These are phyloP conservation scores for Citrus reticulata DNA, from an alignment of 345 rosid genomes.

Conservation along the genomic window DNA sequence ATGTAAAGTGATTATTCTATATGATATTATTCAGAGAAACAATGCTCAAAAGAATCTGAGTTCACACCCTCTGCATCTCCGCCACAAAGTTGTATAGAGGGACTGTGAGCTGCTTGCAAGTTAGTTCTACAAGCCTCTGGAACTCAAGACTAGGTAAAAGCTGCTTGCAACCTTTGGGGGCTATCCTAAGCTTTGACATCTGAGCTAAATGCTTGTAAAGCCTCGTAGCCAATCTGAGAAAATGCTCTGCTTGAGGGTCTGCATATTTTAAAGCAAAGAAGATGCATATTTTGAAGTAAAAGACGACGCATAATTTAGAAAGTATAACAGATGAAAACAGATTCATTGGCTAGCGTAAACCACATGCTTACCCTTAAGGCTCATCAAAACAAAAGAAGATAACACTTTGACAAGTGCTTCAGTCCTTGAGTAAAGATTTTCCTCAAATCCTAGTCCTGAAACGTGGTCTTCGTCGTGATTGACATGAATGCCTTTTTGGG, in stretches of 20 bases:
- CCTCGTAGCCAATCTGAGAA: slow-evolving; percentile 50
- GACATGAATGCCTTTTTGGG: slow-evolving; percentile 33
- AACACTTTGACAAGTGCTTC: slow-evolving; percentile 55
- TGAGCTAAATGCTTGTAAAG: slow-evolving; percentile 80
- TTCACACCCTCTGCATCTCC: slow-evolving; percentile 55
- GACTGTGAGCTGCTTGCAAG: slow-evolving; percentile 71
- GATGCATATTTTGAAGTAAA: slow-evolving; percentile 28
- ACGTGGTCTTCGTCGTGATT: slow-evolving; percentile 32
- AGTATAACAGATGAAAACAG: slow-evolving; percentile 6
- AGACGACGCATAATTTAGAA: slow-evolving; percentile 13
- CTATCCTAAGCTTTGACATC: slow-evolving; percentile 65
- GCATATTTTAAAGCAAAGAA: slow-evolving; percentile 22
- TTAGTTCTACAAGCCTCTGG: slow-evolving; percentile 72
- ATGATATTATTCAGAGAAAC: neutral
- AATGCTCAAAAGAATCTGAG: neutral
- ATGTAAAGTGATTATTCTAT: neutral
- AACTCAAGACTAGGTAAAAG: slow-evolving; percentile 37
- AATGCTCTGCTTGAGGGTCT: slow-evolving; percentile 69
- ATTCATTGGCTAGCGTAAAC: slow-evolving; percentile 2
- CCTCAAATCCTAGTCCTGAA: slow-evolving; percentile 42
- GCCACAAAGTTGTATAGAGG: slow-evolving; percentile 73
- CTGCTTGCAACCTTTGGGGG: slow-evolving; percentile 78
- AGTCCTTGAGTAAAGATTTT: slow-evolving; percentile 52
- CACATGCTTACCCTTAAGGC: slow-evolving; percentile 53
- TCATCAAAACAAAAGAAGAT: slow-evolving; percentile 69